Conservation (phyloP, 345 rosid genomes). For the Crucihimalaya himalaica region DNA sequence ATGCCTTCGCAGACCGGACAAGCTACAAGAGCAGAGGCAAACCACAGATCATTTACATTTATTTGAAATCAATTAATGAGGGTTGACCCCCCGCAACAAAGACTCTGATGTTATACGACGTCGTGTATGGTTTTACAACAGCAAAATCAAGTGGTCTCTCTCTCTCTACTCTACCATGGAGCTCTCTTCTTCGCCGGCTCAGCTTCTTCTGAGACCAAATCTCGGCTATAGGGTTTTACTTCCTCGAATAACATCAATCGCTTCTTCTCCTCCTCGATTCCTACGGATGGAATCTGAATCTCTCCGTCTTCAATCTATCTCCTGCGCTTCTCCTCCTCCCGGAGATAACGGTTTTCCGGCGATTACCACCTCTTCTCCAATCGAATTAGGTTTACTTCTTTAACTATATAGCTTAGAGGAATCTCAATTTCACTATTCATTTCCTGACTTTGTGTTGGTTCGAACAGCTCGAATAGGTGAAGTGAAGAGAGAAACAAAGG, state of each 20-base stretch:
- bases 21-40: no score
- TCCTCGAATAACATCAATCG: neutral
- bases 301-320: constrained; percentile 16
- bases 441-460: neutral
- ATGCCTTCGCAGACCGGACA: neutral
- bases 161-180: constrained; percentile 6
- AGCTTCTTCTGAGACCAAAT: constrained; percentile 14
- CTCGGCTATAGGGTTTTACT: neutral
- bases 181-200: constrained; percentile 26
- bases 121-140: neutral
- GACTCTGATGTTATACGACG: neutral
- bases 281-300: constrained; percentile 21
- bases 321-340: constrained; percentile 21
- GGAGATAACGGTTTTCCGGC: constrained; percentile 23
- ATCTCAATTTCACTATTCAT: neutral
- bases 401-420: neutral
- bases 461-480: constrained; percentile 62
- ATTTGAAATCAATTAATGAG: no score
- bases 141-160: neutral
- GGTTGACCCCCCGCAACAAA: no score
- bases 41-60: no score
- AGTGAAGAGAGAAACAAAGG: constrained; percentile 81
- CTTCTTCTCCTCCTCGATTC: constrained; percentile 12
- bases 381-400: constrained; percentile 20
- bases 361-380: neutral